These are phyloP conservation scores for Pythium insidiosum DNA, from an alignment of 352 stramenopile genomes.

Conservation along the genomic window DNA sequence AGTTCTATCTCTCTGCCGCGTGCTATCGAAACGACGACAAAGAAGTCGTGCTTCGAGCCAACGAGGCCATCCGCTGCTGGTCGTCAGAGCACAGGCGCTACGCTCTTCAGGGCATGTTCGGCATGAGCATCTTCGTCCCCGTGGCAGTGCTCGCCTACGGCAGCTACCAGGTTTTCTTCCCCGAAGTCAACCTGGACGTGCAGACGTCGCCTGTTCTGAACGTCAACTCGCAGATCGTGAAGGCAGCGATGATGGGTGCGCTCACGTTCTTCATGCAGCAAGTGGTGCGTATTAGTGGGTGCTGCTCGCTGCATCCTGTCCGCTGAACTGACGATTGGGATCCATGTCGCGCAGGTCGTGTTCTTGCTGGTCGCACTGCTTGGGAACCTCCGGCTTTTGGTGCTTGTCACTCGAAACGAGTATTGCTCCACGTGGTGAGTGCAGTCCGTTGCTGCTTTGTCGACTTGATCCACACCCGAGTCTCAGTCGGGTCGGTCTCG, in stretches of 20 bases:
- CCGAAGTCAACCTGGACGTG: conserved; percentile 29
- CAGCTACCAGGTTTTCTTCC: conserved; percentile 32
- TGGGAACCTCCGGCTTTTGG: conserved; percentile 21
- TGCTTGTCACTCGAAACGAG: conserved; percentile 18
- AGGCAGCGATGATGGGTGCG: conserved; percentile 23
- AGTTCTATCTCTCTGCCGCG: conserved; percentile 22
- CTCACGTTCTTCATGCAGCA: conserved; percentile 26
- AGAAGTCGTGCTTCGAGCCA: conserved; percentile 20
- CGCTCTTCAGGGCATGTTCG: conserved; percentile 23
- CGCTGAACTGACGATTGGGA: neutral
- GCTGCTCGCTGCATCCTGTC: neutral
- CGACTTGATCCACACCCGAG: neutral
- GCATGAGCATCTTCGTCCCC: conserved; percentile 29
- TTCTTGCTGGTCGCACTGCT: conserved; percentile 19
- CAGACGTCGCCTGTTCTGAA: conserved; percentile 27
- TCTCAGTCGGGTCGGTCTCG: neutral
- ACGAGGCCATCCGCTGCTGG: conserved; percentile 22
- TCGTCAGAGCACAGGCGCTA: conserved; percentile 13
- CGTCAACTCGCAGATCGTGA: conserved; percentile 27
- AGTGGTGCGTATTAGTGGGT: conserved; percentile 13
- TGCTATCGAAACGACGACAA: conserved; percentile 8
- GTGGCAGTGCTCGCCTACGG: conserved; percentile 25
- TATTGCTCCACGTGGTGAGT: conserved; percentile 27
- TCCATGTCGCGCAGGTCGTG: conserved; percentile 18
- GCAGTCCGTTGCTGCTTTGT: neutral